Evolutionary conservation across 805 yeast species (phyloP), one percentile per base, ranked within the genome.

Genomic region (Ogataea pignaliae): DNA sequence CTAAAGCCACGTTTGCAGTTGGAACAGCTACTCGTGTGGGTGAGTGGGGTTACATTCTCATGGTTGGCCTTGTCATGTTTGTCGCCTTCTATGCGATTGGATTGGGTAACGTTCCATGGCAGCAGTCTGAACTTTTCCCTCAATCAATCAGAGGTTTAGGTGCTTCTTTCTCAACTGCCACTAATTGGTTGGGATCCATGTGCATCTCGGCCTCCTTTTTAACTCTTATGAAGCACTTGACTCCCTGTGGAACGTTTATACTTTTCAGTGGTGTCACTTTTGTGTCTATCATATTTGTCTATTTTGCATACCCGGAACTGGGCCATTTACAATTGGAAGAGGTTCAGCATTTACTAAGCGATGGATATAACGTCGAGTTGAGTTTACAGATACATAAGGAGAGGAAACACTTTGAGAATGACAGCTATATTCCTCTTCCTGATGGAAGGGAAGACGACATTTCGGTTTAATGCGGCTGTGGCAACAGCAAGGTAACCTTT

Each of bases 61-160:
- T 93, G 51, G 73, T 89, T 33, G 82, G 88, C 42, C 89, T 90
- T 87, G 88, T 91, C 51, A 63, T 80, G 34, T 93, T 73, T 60
- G 97, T 90, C 37, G 97, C 96, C 3, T 81, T 84, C 42, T 91
- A 90, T 63, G 96, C 97, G 39, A 71, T 88, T 53, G 98, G 98
- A 54, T 87, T 90, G 54, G 99, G 99, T 68, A 90, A 91, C 64
- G 93, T 88, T 43, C 97, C 98, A 44, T 91, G 99, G 99, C 96
- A 91, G 62, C 97, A 93, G 61, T 85, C 91, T 45, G 99, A 91
- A 67, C 71, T 91, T 59, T 89, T 93, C 70, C 93, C 97, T 31
- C 96, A 90, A 73, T 78, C 81, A 49, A 97, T 91, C 30, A 81
- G 99, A 63, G 95, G 96, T 46, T 75, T 88, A 38, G 98, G 98